Conservation (phyloP, 208 protist species). For the Porcisia deanei region DNA sequence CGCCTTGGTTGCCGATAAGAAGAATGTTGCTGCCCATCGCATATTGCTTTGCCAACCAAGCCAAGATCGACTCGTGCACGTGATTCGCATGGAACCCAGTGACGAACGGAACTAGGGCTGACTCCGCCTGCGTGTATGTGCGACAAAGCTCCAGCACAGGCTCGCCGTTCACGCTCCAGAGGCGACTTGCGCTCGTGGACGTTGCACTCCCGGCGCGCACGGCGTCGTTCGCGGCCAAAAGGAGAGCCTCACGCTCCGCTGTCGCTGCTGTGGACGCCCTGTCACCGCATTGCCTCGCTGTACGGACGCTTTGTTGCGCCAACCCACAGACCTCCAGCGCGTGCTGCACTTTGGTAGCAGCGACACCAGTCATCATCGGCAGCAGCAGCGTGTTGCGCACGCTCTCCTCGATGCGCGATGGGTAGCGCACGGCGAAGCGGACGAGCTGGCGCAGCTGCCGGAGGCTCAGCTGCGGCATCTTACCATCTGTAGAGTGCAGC, state of each 20-base stretch:
- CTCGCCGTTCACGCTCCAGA: slow-evolving; percentile 42
- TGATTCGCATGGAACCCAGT: slow-evolving; percentile 89
- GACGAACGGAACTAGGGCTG: slow-evolving; percentile 88
- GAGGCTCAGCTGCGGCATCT: slow-evolving; percentile 73
- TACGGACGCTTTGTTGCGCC: neutral
- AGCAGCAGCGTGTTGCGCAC: slow-evolving; percentile 68
- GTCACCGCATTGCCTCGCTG: neutral
- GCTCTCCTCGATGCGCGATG: slow-evolving; percentile 44
- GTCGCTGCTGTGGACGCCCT: neutral
- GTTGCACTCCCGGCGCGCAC: neutral
- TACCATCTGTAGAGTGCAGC: slow-evolving; percentile 56
- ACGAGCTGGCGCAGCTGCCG: slow-evolving; percentile 74
- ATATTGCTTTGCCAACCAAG: slow-evolving; percentile 90
- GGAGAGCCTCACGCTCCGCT: neutral
- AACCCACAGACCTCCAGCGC: slow-evolving; percentile 58
- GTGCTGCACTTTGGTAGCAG: slow-evolving; percentile 60
- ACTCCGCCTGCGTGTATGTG: slow-evolving; percentile 58
- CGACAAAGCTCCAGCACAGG: slow-evolving; percentile 50
- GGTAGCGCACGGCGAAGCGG: slow-evolving; percentile 59
- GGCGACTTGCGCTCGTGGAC: slow-evolving; percentile 13
- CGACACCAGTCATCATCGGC: slow-evolving; percentile 73
- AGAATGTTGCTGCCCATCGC: slow-evolving; percentile 83
- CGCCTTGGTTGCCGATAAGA: slow-evolving; percentile 95
- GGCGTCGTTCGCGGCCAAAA: neutral
- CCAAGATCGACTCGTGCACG: slow-evolving; percentile 83